These are phyloP conservation scores for Cyclaneusma minus DNA, from an alignment of 2,329 filamentous ascomycete genomes.

Conservation along the genomic window DNA sequence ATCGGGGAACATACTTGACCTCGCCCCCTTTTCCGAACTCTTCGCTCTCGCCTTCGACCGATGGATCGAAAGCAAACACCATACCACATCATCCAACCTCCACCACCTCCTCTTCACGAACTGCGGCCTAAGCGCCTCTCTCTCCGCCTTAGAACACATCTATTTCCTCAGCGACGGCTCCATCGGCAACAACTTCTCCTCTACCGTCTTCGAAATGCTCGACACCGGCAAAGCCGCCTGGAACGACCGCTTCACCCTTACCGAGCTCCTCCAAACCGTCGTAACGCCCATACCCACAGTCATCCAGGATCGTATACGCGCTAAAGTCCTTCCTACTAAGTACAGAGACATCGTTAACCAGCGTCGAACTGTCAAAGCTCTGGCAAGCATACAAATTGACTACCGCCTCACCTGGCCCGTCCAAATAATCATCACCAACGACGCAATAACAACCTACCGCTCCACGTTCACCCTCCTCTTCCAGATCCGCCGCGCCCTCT, in stretches of 20 bases:
- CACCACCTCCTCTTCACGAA: constrained; percentile 50
- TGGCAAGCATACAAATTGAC: constrained; percentile 47
- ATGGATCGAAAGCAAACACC: constrained; percentile 67
- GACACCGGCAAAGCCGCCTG: constrained; percentile 45
- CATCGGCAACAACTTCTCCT: constrained; percentile 47
- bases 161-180: constrained; percentile 68
- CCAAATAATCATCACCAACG: constrained; percentile 56
- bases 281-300: constrained; percentile 38
- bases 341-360: constrained; percentile 28
- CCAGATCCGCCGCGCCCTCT: constrained; percentile 58
- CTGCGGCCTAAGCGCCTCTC: constrained; percentile 48
- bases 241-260: constrained; percentile 72
- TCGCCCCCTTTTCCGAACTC: constrained; percentile 59
- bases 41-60: constrained; percentile 55
- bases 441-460: constrained; percentile 52
- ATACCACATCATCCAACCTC: constrained; percentile 50
- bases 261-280: constrained; percentile 59
- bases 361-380: constrained; percentile 41
- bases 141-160: constrained; percentile 53
- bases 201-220: constrained; percentile 59
- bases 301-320: constrained; percentile 45
- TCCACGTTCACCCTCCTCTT: constrained; percentile 60
- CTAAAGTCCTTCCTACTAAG: constrained; percentile 30
- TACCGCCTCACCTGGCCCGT: constrained; percentile 55
- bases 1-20: too few species aligned